phyloP scores from a whole-genome alignment of 805 yeast genomes.

The Kuraishia ogatae region DNA sequence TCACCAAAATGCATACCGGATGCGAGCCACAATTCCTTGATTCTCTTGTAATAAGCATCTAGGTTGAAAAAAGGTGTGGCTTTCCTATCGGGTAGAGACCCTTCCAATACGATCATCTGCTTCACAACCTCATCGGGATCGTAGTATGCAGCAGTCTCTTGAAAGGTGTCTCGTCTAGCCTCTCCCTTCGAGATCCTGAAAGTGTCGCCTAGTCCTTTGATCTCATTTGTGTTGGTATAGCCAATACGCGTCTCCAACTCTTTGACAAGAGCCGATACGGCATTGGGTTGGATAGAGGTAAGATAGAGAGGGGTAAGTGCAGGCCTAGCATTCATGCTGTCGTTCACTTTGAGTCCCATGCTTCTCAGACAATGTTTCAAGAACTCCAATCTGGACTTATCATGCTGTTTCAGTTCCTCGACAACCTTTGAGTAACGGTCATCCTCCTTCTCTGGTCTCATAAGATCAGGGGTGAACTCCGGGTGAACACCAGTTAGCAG shows the following conservation, averaged over 20 bases:
- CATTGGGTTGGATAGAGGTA: slow-evolving; percentile 28
- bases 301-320: slow-evolving; percentile 59
- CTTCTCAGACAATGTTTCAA: slow-evolving; percentile 45
- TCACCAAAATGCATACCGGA: slow-evolving; percentile 21
- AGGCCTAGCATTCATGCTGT: slow-evolving; percentile 43
- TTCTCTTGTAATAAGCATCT: slow-evolving; percentile 37
- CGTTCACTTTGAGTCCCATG: slow-evolving; percentile 65
- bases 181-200: slow-evolving; percentile 38
- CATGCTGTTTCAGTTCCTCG: slow-evolving; percentile 30
- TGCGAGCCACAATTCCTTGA: slow-evolving; percentile 25
- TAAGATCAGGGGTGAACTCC: slow-evolving; percentile 47
- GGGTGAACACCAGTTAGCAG: slow-evolving; percentile 85
- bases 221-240: slow-evolving; percentile 27
- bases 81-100: slow-evolving; percentile 36
- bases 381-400: slow-evolving; percentile 44
- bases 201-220: slow-evolving; percentile 48
- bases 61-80: slow-evolving; percentile 71
- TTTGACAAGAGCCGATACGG: slow-evolving; percentile 23
- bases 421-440: slow-evolving; percentile 27
- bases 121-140: slow-evolving; percentile 52
- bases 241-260: slow-evolving; percentile 24
- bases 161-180: slow-evolving; percentile 14
- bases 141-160: slow-evolving; percentile 24
- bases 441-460: slow-evolving; percentile 16
- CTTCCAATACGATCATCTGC: slow-evolving; percentile 38